Conservation (phyloP, 1,284 basidiomycete genomes). For the Apiotrichum gamsii region DNA sequence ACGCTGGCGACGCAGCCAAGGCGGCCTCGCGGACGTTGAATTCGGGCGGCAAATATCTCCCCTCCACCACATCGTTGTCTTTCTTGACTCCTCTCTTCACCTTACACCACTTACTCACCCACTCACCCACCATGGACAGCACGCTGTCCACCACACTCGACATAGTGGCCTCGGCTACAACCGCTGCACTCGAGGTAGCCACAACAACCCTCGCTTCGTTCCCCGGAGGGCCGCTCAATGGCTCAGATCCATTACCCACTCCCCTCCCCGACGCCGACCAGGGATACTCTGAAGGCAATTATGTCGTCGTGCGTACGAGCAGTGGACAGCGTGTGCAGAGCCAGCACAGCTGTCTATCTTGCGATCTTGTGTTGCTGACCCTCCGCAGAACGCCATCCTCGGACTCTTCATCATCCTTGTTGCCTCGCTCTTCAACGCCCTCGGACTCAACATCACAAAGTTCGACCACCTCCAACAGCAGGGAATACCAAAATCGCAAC, state of each 20-base stretch:
- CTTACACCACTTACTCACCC: too few relatives aligned
- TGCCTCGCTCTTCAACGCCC: conserved; percentile 42
- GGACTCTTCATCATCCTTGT: conserved; percentile 45
- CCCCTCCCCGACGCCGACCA: conserved; percentile 2
- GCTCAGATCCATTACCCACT: not conserved
- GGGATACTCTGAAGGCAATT: conserved; percentile 22
- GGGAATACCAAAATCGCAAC: conserved; percentile 34
- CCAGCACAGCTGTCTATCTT: too few relatives aligned
- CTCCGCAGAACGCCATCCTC: conserved; percentile 45
- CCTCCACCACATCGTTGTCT: too few relatives aligned
- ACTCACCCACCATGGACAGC: too few relatives aligned
- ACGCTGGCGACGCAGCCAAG: too few relatives aligned
- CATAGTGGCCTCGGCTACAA: conserved; percentile 4
- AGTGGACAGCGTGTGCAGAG: not conserved
- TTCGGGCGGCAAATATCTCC: too few relatives aligned
- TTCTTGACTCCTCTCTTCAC: too few relatives aligned
- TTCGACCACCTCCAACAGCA: conserved; percentile 45
- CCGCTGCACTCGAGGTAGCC: conserved; percentile 10
- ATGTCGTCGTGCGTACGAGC: conserved; percentile 15
- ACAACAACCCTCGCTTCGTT: conserved; percentile 5
- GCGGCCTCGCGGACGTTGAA: too few relatives aligned
- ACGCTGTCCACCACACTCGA: not conserved
- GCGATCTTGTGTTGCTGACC: conserved; percentile 3
- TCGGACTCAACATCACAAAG: conserved; percentile 48
- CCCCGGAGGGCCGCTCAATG: not conserved